These are phyloP conservation scores for Rubroboletus pulcherrimus DNA, from an alignment of 768 basidiomycete genomes.

Conservation along the genomic window DNA sequence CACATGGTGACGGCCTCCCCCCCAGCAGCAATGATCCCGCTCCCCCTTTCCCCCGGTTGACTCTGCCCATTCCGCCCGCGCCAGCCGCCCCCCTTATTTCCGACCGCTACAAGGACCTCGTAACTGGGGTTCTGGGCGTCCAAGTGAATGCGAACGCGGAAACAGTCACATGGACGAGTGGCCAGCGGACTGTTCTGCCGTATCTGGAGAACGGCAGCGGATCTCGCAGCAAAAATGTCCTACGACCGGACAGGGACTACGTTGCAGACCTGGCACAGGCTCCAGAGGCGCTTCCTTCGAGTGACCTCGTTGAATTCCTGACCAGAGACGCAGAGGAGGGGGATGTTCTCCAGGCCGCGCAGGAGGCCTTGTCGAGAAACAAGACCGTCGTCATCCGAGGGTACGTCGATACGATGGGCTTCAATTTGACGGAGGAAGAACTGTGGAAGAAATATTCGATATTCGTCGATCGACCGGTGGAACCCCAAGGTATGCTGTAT, in stretches of 20 bases:
- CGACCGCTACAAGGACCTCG: background rate
- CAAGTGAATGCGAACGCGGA: background rate
- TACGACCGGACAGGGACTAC: background rate
- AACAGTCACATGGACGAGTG: background rate
- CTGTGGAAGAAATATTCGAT: background rate
- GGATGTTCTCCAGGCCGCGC: background rate
- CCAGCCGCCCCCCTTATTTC: background rate
- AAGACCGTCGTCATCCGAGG: background rate
- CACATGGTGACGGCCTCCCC: too few relatives aligned
- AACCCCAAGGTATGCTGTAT: background rate
- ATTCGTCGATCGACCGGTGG: background rate
- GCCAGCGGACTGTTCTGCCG: background rate
- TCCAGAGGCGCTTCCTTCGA: background rate
- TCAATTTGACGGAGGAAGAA: background rate
- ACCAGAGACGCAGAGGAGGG: background rate
- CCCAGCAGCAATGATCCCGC: too few relatives aligned
- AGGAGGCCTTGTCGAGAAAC: background rate
- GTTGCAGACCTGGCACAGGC: background rate
- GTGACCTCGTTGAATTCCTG: background rate
- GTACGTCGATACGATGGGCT: background rate
- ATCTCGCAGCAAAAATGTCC: too few relatives aligned
- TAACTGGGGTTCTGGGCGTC: background rate
- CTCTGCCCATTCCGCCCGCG: background rate
- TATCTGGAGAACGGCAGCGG: background rate
- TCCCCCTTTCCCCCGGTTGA: too few relatives aligned